phyloP scores from a whole-genome alignment of 345 rosid species.

The Populus davidiana region DNA sequence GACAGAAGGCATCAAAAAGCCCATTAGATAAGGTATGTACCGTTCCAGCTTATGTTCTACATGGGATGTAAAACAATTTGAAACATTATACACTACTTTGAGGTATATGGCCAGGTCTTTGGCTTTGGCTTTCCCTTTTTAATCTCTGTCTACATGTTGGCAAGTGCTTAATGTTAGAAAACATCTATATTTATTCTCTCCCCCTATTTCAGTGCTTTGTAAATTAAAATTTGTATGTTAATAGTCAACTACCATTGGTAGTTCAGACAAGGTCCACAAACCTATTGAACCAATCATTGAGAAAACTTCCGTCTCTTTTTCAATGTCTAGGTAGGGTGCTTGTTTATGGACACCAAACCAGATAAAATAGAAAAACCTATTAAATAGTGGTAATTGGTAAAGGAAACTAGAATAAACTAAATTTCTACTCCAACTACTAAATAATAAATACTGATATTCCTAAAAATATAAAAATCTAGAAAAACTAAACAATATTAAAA shows the following conservation, averaged over 20 bases:
- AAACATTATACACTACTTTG: background rate
- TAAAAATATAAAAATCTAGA: background rate
- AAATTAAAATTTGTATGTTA: background rate
- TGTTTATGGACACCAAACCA: background rate
- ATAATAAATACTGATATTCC: background rate
- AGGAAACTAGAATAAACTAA: background rate
- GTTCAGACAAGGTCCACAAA: background rate
- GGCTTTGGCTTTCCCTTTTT: background rate
- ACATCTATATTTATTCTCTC: background rate
- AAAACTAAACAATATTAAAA: background rate
- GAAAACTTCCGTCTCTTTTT: background rate
- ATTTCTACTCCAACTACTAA: background rate
- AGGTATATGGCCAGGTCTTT: background rate
- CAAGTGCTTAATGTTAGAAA: background rate
- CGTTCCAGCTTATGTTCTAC: background rate
- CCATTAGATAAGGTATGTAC: slow-evolving; percentile 42
- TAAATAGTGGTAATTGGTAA: background rate
- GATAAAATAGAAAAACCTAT: background rate
- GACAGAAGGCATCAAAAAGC: slow-evolving; percentile 30
- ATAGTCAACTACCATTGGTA: slow-evolving; percentile 7
- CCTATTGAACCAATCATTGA: background rate
- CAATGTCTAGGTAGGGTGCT: background rate
- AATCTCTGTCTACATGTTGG: background rate
- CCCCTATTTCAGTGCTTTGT: background rate
- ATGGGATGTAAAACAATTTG: background rate